Base-by-base conservation (phyloP, 495 filamentous ascomycete species). In the Xylaria grammica region DNA sequence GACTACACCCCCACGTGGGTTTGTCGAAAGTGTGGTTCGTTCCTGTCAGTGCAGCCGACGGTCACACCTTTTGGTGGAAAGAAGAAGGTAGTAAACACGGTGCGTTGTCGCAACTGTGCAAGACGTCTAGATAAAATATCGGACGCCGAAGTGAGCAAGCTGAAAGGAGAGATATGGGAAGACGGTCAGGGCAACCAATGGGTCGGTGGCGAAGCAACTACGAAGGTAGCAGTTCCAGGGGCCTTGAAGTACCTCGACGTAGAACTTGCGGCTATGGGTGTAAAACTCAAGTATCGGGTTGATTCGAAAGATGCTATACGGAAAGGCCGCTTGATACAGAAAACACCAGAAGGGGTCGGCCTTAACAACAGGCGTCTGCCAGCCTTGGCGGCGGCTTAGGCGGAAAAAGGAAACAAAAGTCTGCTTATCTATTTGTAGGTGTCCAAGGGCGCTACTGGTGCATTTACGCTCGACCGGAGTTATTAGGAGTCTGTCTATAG, bases 181-280 rank as follows among this genome's bases (percentile, higher is more conserved):
- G 95, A 98, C 79, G 93, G 93, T 1, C 81, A 88, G 66, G 94
- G 94, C 0, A 78, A 83, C 49, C 86, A 87, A 64, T 97, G 88
- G 84, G 84, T 91, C 27, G 96, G 95, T 17, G 95, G 95, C 57
- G 90, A 92, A 52, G 86, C 97, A 70, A 94, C 94, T 4, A 94
- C 95, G 29, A 78, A 94, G 50, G 93, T 98, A 64, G 93, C 91
- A 55, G 91, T 99, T 53, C 95, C 95, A 0, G 94, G 93, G 59
- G 95, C 96, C 51, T 77, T 99, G 68, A 90, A 89, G 77, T 98
- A 92, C 81, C 74, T 99, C 65, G 95, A 99, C 82, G 94, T 96
- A 6, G 95, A 99, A 74, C 79, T 99, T 66, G 91, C 92, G 45
- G 91, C 93, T 45, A 98, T 97, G 93, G 93, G 93, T 54, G 87